phyloP scores from a whole-genome alignment of 805 yeast genomes.

The Ogataea wickerhamii region DNA sequence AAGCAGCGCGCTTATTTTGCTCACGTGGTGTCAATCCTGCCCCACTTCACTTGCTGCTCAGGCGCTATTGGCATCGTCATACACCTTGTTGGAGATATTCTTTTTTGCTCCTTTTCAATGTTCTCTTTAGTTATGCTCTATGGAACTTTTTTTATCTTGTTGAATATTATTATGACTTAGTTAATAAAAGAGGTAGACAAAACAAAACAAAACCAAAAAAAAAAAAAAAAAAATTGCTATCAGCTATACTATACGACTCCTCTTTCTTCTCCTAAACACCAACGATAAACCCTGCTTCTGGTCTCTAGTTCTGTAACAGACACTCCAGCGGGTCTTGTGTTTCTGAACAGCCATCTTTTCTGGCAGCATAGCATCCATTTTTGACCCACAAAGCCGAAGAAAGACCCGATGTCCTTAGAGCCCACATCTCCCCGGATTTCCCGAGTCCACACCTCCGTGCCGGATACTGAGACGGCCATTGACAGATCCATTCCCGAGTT shows the following conservation, averaged over 20 bases:
- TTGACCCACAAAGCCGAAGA: too few relatives aligned
- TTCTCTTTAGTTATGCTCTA: background rate
- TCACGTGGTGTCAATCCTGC: background rate
- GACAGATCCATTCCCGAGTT: slow-evolving; percentile 73
- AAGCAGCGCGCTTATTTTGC: background rate
- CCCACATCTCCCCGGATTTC: slow-evolving; percentile 17
- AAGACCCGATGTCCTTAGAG: background rate
- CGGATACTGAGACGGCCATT: slow-evolving; percentile 69
- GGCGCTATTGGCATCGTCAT: background rate
- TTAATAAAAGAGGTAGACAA: background rate
- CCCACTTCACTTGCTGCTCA: background rate
- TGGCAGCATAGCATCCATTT: too few relatives aligned
- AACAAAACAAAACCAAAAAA: too few relatives aligned
- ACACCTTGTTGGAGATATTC: background rate
- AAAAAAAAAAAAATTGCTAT: too few relatives aligned
- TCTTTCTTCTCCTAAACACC: too few relatives aligned
- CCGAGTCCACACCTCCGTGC: slow-evolving; percentile 61
- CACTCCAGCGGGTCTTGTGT: too few relatives aligned
- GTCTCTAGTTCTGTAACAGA: too few relatives aligned
- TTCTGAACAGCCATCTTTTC: too few relatives aligned
- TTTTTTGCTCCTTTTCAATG: background rate
- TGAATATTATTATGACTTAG: background rate
- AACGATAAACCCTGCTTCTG: too few relatives aligned
- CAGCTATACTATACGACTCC: too few relatives aligned
- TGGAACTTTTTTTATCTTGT: background rate